Conservation (phyloP, 2,329 filamentous ascomycete genomes). For the Pseudopithomyces chartarum region DNA sequence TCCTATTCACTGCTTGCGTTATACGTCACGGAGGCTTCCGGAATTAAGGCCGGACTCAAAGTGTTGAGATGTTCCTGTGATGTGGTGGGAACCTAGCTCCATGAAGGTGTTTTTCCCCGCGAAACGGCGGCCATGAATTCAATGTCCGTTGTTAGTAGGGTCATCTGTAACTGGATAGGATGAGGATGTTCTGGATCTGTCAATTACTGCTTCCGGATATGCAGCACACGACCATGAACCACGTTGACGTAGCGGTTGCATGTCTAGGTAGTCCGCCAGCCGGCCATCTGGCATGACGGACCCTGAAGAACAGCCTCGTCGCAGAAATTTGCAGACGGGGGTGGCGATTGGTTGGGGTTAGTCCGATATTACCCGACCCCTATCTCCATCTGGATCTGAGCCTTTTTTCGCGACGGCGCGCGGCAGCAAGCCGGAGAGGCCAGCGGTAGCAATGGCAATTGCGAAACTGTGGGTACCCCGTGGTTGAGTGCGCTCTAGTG, state of each 20-base stretch:
- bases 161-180: no score
- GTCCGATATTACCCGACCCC: constrained; percentile 22
- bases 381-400: constrained; percentile 3
- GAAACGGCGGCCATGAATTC: no score
- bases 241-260: neutral
- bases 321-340: constrained; percentile 5
- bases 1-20: no score
- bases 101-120: no score
- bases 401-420: constrained; percentile 19
- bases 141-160: no score
- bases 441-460: constrained; percentile 8
- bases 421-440: constrained; percentile 7
- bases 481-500: constrained; percentile 3
- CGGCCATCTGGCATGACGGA: neutral
- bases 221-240: neutral
- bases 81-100: no score
- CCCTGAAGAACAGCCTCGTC: constrained; percentile 5
- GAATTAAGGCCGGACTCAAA: no score
- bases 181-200: neutral
- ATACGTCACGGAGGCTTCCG: no score
- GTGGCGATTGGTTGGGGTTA: constrained; percentile 16
- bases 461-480: constrained; percentile 7
- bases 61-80: no score
- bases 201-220: neutral
- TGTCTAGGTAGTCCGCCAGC: neutral